These are phyloP conservation scores for Cystofilobasidium macerans DNA, from an alignment of 768 basidiomycete genomes.

Conservation along the genomic window DNA sequence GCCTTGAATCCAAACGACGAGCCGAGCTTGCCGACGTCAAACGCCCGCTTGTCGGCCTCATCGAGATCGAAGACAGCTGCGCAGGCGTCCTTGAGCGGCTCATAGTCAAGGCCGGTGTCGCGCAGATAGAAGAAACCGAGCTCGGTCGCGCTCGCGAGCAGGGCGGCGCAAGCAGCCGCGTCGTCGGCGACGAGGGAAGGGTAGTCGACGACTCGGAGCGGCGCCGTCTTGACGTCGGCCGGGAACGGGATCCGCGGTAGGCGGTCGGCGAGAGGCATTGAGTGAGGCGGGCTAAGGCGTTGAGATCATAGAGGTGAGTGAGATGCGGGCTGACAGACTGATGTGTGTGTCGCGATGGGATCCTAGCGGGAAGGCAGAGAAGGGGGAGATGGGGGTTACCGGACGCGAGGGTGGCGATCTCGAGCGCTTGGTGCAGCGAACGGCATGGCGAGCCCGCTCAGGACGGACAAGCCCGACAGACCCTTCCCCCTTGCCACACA, in stretches of 20 bases:
- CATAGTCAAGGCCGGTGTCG: slow-evolving; percentile 48
- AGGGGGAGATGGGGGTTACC: no score
- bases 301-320: no score
- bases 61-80: slow-evolving; percentile 49
- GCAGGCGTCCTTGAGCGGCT: slow-evolving; percentile 51
- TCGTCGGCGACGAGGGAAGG: slow-evolving; percentile 42
- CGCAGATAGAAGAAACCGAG: slow-evolving; percentile 61
- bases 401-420: no score
- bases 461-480: no score
- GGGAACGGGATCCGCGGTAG: slow-evolving; percentile 42
- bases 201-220: slow-evolving; percentile 51
- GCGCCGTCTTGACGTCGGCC: slow-evolving; percentile 46
- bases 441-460: no score
- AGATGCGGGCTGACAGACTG: no score
- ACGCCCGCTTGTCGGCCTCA: slow-evolving; percentile 48
- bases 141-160: slow-evolving; percentile 51
- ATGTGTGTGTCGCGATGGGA: no score
- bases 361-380: no score
- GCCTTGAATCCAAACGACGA: slow-evolving; percentile 19
- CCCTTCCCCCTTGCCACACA: no score
- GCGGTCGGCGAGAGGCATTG: slow-evolving; percentile 13
- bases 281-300: no score
- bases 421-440: no score
- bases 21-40: slow-evolving; percentile 15
- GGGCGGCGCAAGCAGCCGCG: slow-evolving; percentile 43